A percentile compares a stretch with the other conserved stretches of the same genome.
These are phyloP conservation scores for Vigna trinervia DNA, from an alignment of 306 rosid species.

Conservation along the genomic window DNA sequence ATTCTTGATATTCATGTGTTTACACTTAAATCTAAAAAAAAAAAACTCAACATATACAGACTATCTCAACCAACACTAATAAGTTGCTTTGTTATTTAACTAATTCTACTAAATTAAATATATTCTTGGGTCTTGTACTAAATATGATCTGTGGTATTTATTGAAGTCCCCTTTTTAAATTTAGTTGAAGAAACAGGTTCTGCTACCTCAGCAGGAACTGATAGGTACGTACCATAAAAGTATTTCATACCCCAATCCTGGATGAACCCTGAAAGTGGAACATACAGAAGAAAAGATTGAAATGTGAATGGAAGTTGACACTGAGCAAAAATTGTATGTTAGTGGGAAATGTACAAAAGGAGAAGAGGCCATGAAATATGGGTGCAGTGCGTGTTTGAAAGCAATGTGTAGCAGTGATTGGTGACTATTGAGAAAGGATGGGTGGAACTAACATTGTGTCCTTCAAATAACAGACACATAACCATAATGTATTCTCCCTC, in stretches of 20 bases:
- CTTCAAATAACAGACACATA: conserved; percentile 44
- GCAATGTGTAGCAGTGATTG: conserved; percentile 46
- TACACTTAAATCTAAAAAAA: too few species aligned
- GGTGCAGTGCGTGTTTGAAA: conserved; percentile 17
- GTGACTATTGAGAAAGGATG: conserved; percentile 41
- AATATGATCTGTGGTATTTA: background rate
- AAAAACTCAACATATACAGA: too few species aligned
- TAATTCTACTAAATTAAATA: too few species aligned
- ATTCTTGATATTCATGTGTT: too few species aligned
- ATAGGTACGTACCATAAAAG: conserved; percentile 25
- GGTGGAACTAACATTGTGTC: conserved; percentile 51
- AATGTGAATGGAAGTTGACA: conserved; percentile 44
- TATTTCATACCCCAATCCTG: conserved; percentile 20
- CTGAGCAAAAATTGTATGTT: conserved; percentile 8
- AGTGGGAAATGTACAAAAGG: conserved; percentile 13
- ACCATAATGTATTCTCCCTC: conserved; percentile 46
- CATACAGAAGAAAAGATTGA: conserved; percentile 35
- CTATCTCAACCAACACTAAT: too few species aligned
- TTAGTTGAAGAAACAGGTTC: background rate
- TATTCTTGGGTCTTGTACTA: too few species aligned
- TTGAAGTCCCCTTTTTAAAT: background rate
- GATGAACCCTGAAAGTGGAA: conserved; percentile 30
- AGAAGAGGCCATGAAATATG: conserved; percentile 8
- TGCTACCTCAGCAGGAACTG: conserved; percentile 19
- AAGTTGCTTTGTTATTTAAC: too few species aligned